Evolutionary conservation across 768 basidiomycete species (phyloP), one percentile per base, ranked within the genome.

Genomic region (Tephrocybe sp.): DNA sequence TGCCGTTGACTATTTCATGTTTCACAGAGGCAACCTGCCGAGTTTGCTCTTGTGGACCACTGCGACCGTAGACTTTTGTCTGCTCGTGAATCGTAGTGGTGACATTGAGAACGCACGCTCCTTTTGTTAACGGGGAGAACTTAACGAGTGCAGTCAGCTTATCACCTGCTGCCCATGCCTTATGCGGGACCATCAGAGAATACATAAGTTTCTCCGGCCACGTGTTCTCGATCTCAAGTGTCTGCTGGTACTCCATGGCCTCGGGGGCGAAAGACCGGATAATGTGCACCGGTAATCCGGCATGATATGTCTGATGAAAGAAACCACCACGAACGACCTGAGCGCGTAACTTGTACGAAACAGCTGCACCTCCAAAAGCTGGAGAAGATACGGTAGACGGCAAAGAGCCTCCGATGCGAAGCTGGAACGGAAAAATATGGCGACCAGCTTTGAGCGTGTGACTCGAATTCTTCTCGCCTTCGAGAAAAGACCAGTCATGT

Each of bases 141-240:
- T 96, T 97, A 67, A 92, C 79, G 11, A 87, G 71, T 0, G 91
- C 86, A 0, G 87, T 86, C 49, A 97, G 71, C 9, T 77, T 78
- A 67, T 98, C 94, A 5, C 94, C 95, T 0, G 86, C 89, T 0
- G 93, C 91, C 84, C 89, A 98, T 0, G 95, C 96, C 64, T 95
- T 96, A 76, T 96, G 93, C 0, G 95, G 95, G 30, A 98, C 69
- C 72, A 93, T 89, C 62, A 92, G 82, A 5, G 88, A 85, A 67
- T 96, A 98, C 94, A 95, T 96, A 69, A 97, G 73, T 72, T 98
- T 98, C 17, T 87, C 88, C 0, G 96, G 94, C 96, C 96, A 98
- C 13, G 93, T 94, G 66, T 95, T 97, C 68, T 97, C 91, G 57
- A 92, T 86, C 66, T 98, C 96, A 51, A 97, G 79, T 1, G 92